Percentiles rank a stretch among this genome's conserved stretches.
These are phyloP conservation scores for Fusarium lyarnte DNA, from an alignment of 2,329 filamentous ascomycete genomes.

Conservation along the genomic window DNA sequence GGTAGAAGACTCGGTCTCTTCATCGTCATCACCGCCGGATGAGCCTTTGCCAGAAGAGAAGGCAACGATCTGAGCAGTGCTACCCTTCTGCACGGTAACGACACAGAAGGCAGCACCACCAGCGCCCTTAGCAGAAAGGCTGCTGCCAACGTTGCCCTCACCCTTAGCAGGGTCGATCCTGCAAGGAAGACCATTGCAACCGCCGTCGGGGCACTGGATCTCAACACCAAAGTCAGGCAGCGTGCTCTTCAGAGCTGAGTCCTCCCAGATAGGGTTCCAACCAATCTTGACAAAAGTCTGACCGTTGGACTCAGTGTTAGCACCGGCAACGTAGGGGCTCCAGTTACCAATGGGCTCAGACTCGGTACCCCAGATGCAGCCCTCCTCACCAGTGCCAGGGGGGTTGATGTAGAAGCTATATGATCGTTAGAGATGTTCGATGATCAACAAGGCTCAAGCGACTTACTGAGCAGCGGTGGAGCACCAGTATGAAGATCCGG, in stretches of 20 bases:
- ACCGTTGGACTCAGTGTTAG: slow-evolving; percentile 73
- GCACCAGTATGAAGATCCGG: slow-evolving; percentile 75
- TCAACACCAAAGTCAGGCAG: slow-evolving; percentile 74
- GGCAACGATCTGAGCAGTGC: slow-evolving; percentile 73
- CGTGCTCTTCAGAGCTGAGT: slow-evolving; percentile 61
- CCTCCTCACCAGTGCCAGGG: slow-evolving; percentile 70
- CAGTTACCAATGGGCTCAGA: slow-evolving; percentile 76
- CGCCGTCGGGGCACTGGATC: slow-evolving; percentile 72
- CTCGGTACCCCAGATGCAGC: slow-evolving; percentile 76
- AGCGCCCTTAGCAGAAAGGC: slow-evolving; percentile 65
- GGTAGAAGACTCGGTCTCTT: slow-evolving; percentile 25
- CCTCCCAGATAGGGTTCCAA: slow-evolving; percentile 79
- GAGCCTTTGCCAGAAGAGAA: slow-evolving; percentile 55
- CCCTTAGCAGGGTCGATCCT: slow-evolving; percentile 70
- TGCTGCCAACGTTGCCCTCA: slow-evolving; percentile 68
- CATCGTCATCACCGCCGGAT: slow-evolving; percentile 29
- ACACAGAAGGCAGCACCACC: slow-evolving; percentile 79
- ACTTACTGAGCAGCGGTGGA: slow-evolving; percentile 77
- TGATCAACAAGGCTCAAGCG: neutral
- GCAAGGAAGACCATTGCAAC: slow-evolving; percentile 80
- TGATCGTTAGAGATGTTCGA: slow-evolving; percentile 46
- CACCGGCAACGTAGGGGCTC: slow-evolving; percentile 79
- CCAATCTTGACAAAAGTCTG: slow-evolving; percentile 79
- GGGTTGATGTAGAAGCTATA: slow-evolving; percentile 80
- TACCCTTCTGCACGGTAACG: slow-evolving; percentile 75